A percentile compares a stretch with the other conserved stretches of the same genome.
phyloP scores from a whole-genome alignment of 1,284 basidiomycete species.

The Chiua sp. region DNA sequence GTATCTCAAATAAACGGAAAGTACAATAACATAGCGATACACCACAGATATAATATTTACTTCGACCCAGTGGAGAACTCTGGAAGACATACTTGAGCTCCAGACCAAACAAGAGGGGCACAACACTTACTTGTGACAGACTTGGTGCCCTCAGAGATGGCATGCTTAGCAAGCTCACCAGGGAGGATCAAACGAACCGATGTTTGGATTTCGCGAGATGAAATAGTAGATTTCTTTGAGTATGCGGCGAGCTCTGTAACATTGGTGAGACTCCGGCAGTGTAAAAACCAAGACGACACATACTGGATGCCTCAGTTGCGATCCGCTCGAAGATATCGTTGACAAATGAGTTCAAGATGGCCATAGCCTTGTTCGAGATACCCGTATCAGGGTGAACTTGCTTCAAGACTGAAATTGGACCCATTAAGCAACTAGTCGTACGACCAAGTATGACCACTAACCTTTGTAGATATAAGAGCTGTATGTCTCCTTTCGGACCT shows the following conservation, averaged over 20 bases:
- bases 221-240: conserved; percentile 85
- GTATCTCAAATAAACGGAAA: conserved; percentile 37
- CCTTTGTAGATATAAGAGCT: conserved; percentile 96
- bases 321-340: conserved; percentile 82
- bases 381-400: conserved; percentile 84
- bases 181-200: conserved; percentile 80
- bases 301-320: conserved; percentile 76
- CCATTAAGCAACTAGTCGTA: conserved; percentile 31
- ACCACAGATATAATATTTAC: conserved; percentile 33
- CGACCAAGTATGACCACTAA: conserved; percentile 28
- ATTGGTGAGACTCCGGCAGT: neutral
- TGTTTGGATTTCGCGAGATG: conserved; percentile 83
- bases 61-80: conserved; percentile 43
- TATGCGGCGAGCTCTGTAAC: conserved; percentile 71
- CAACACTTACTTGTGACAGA: conserved; percentile 38
- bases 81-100: conserved; percentile 10
- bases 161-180: conserved; percentile 69
- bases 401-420: conserved; percentile 53
- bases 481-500: conserved; percentile 90
- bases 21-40: conserved; percentile 42
- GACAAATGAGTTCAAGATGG: conserved; percentile 79
- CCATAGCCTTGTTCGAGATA: conserved; percentile 86
- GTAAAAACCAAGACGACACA: neutral
- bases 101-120: neutral
- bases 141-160: conserved; percentile 83